Base-by-base conservation (phyloP, 164 flowering plant genomes). In the Nymphaea colorata region DNA sequence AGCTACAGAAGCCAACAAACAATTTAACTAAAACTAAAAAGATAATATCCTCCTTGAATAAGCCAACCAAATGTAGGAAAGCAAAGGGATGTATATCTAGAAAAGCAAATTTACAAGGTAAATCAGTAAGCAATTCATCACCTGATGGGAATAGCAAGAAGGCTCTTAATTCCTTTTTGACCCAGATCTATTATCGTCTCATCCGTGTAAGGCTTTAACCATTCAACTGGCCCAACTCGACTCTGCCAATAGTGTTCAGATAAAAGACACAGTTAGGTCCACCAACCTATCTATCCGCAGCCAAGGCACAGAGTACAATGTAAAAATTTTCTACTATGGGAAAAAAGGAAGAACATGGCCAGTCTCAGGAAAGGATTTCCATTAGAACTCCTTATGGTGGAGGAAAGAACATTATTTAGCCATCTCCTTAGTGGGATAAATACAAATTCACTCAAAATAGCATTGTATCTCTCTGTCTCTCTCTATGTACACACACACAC, bases 151-250 rank as follows among this genome's bases (percentile, higher is more conserved):
- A 94, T 96, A 77, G 99, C 97, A 72, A 94, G 83, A 75, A 94
- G 84, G 71, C 85, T 84, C 76, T 91, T 86, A 3, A 87, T 89
- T 61, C 99, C 98, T 74, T 82, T 94, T 66, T 81, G 66, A 17
- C 97, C 98, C 16, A 94, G 90, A 68, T 89, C 95, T 76, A 85
- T 69, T 63, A 94, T 91, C 66, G 93, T 89, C 67, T 90, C 96
- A 82, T 94, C 99, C 41, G 99, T 94, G 68, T 94, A 94, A 47
- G 98, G 99, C 76, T 87, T 94, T 81, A 94, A 77, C 99, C 98
- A 94, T 76, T 94, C 96, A 62, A 94, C 98, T 17, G 96, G 99
- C 47, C 99, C 99, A 69, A 94, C 99, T 79, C 98, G 84, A 76
- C 99, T 94, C 99, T 94, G 88, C 17, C 77, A 65, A 64, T 72